Evolutionary conservation across 805 yeast species (phyloP).

Genomic region (Diddensiella santjacobensis): DNA sequence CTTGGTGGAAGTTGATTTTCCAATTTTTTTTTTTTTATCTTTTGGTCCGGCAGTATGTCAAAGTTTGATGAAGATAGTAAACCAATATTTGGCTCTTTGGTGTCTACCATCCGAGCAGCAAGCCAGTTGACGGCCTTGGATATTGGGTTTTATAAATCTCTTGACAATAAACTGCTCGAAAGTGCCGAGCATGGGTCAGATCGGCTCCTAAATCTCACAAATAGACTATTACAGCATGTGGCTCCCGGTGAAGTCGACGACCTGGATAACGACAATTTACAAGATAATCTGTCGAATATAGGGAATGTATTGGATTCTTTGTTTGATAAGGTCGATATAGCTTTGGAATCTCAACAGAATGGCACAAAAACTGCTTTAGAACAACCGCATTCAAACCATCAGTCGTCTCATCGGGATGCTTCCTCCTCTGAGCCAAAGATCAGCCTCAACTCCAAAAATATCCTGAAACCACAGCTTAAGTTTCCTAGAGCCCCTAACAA

Average conservation of each 20-base stretch:
- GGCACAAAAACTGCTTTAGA: background rate
- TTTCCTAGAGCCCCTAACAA: constrained; percentile 65
- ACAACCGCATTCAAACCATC: no score
- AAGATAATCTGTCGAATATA: constrained; percentile 57
- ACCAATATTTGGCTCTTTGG: constrained; percentile 43
- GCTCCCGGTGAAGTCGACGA: constrained; percentile 29
- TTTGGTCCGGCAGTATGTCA: background rate
- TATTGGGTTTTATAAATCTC: constrained; percentile 64
- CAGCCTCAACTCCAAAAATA: constrained; percentile 24
- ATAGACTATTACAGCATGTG: constrained; percentile 25
- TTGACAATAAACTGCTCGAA: constrained; percentile 47
- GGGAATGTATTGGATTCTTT: constrained; percentile 62
- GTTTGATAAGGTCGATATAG: constrained; percentile 72
- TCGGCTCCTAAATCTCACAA: constrained; percentile 29
- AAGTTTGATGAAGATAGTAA: constrained; percentile 19
- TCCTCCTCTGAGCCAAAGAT: constrained; percentile 17
- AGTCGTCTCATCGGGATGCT: no score
- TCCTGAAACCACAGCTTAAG: constrained; percentile 63
- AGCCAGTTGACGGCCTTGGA: constrained; percentile 74
- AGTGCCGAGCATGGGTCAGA: constrained; percentile 38
- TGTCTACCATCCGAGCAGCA: constrained; percentile 59
- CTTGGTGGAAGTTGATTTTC: no score
- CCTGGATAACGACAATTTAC: constrained; percentile 44
- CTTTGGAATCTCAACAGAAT: constrained; percentile 43
- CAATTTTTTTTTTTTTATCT: constrained; percentile 3